These are phyloP conservation scores for Lepidium sativum DNA, from an alignment of 345 rosid species.

Conservation along the genomic window DNA sequence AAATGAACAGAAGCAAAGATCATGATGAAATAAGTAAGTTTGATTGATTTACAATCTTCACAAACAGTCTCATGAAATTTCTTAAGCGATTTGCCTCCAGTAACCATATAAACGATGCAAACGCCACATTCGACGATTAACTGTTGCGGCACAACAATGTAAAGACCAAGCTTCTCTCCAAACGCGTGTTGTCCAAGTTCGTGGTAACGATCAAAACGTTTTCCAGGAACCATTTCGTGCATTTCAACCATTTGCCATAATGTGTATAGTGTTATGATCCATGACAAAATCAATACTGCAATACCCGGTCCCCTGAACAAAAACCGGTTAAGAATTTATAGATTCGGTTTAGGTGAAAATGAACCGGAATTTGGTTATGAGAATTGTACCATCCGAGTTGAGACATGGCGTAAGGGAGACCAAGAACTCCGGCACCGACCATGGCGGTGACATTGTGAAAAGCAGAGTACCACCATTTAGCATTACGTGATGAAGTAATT, in stretches of 20 bases:
- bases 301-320: constrained; percentile 24
- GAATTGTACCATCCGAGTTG: constrained; percentile 54
- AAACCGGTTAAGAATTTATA: not conserved
- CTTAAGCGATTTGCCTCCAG: constrained; percentile 64
- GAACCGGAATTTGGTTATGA: not conserved
- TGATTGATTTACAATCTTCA: constrained; percentile 33
- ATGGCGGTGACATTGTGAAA: constrained; percentile 88
- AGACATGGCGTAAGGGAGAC: constrained; percentile 77
- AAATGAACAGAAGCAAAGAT: constrained; percentile 75
- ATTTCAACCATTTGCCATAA: constrained; percentile 89
- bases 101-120: constrained; percentile 78
- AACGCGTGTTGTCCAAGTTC: constrained; percentile 76
- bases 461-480: constrained; percentile 80
- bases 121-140: constrained; percentile 59
- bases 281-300: constrained; percentile 13
- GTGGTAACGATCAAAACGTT: constrained; percentile 66
- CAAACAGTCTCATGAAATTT: constrained; percentile 48
- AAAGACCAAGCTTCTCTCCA: constrained; percentile 76
- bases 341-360: not conserved
- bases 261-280: constrained; percentile 33
- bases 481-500: constrained; percentile 62
- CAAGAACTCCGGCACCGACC: constrained; percentile 81
- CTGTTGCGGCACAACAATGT: constrained; percentile 76
- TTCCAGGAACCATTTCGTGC: constrained; percentile 83
- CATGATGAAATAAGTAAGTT: constrained; percentile 57